Base-by-base conservation (phyloP, 768 basidiomycete species). In the Thelephora ganbajun region DNA sequence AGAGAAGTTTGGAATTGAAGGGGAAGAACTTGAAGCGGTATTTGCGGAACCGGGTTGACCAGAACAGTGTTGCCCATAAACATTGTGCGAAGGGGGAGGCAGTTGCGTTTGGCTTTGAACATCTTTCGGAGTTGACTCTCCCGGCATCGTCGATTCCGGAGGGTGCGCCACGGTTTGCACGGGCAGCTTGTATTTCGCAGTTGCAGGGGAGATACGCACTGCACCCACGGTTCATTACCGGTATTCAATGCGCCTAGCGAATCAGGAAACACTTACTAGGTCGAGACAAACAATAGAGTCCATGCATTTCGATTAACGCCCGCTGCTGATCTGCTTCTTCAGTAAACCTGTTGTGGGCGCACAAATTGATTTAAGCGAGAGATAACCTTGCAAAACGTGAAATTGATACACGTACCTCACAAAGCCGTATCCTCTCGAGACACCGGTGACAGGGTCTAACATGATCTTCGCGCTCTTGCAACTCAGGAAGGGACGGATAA, bases 391-490 rank as follows among this genome's bases (percentile, higher is more conserved):
- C 41, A 18, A 43, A 1, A 44, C 43, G 51, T 30, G 9, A 30
- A 30, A 44, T 44, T 34, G 44, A 16, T 18, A 36, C 18, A 63
- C 75, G 46, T 51, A 82, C 85, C 92, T 74, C 35, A 96, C 91
- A 59, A 94, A 94, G 23, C 91, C 91, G 62, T 93, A 94, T 3
- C 91, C 91, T 51, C 88, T 73, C 23, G 86, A 89, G 18, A 90
- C 77, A 14, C 90, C 90, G 4, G 89, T 90, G 18, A 83, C 76
- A 2, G 91, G 89, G 62, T 92, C 89, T 43, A 90, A 68, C 89
- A 92, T 92, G 54, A 90, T 94, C 69, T 91, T 92, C 26, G 92
- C 92, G 61, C 89, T 92, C 69, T 90, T 91, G 66, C 90, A 92
- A 61, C 88, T 92, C 34, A 78, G 64, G 66, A 94, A 96, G 2